Base-by-base conservation (phyloP, 352 stramenopile species). In the Achlya hypogyna region DNA sequence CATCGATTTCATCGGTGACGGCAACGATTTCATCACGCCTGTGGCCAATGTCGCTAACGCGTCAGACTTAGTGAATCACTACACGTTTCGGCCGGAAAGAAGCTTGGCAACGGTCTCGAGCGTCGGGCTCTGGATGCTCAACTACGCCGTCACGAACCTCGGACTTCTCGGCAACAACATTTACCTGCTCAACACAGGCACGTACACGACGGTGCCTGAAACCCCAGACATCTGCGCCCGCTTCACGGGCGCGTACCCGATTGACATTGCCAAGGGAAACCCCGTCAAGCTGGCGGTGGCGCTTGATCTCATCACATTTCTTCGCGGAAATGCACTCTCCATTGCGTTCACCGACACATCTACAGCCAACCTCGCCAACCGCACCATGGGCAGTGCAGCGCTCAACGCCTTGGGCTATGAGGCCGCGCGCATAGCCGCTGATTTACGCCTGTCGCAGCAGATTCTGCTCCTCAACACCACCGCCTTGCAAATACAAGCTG, bases 1-100 rank as follows among this genome's bases (percentile, higher is more conserved):
- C 52, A 60, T 60, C 52, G 52, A 60, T 22, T 60, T 42, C 29
- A 8, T 60, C 10, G 52, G 52, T 6, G 18, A 60, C 31, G 52
- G 25, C 28, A 42, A 45, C 25, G 25, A 60, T 10, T 45, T 60
- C 16, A 32, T 64, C 20, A 64, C 32, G 10, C 34, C 54, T 4
- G n/a, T 64, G n/a, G 18, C 31, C n/a, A 64, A 14, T 12, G 22
- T 51, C 32, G 4, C 10, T 18, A 20, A 8, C 18, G 9, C 23
- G 14, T 1, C 10, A 4, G 54, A 49, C 31, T 8, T 63, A 16
- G 25, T 18, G 6, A 31, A 14, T 5, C 9, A 23, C 3, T 63
- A 34, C 34, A 20, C 25, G 18, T 63, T 63, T 31, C 32, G 29
- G 22, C 4, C 5, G 5, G 54, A 9, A 20, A 20, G 8, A 0